Base-by-base conservation (phyloP, 164 flowering plant species). In the Stephania japonica region DNA sequence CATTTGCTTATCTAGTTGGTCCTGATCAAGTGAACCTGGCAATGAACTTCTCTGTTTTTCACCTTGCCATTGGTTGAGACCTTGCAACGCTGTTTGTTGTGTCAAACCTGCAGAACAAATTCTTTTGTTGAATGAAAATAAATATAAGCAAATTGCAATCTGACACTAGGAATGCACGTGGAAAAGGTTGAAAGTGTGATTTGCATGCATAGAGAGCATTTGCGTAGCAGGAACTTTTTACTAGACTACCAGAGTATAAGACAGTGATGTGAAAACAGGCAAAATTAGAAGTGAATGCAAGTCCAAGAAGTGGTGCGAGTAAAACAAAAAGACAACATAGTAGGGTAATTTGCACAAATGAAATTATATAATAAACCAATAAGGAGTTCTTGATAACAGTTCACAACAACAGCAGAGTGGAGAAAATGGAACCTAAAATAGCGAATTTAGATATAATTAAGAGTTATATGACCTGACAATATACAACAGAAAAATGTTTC, bases 41-140 rank as follows among this genome's bases (percentile, higher is more conserved):
- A 78, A 38, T 24, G 83, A 74, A 74, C 75, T 67, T 70, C 81
- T 75, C 75, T 83, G 91, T 75, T 78, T 84, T 71, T 91, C 97
- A 65, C 81, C 76, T 76, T 87, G 92, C 97, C 97, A 87, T n/a
- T 85, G 91, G 13, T 81, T 67, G 49, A 77, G 70, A 77, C 70
- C 78, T 13, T 76, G 85, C 64, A 71, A 80, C 26, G 81, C 25
- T 56, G 78, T 19, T 62, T 80, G 86, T 43, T 81, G 85, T 26
- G 81, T 27, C 64, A 84, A 43, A 56, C 88, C 90, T 90, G 83
- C 78, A 82, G 42, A 69, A 65, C 53, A 47, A 47, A 47, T 47
- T 47, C 16, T 11, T 47, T 16, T 47, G 53, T 16, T 8, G 4
- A 47, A 56, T 56, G 19, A 56, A 56, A 6, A 56, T n/a, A 56